These are phyloP conservation scores for Cyclostephanos invisitatus DNA, from an alignment of 108 stramenopile species.

Conservation along the genomic window DNA sequence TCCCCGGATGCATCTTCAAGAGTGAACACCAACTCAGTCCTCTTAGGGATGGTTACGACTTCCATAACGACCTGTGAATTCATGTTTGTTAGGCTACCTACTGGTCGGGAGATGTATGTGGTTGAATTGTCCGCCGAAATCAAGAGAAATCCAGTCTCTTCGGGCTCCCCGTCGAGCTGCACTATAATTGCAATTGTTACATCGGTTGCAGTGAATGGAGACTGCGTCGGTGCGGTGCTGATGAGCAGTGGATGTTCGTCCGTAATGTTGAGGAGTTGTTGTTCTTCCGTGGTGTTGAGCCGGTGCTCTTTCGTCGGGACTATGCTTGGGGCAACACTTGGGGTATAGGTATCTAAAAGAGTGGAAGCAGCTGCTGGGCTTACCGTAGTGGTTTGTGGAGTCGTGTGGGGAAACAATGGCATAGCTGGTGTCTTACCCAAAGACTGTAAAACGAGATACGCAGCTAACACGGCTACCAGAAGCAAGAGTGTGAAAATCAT, in stretches of 20 bases:
- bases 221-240: conserved; percentile 1
- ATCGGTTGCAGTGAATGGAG: background rate
- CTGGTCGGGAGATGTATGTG: conserved; percentile 20
- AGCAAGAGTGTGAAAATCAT: background rate
- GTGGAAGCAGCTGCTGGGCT: background rate
- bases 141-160: conserved; percentile 28
- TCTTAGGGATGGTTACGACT: conserved; percentile 11
- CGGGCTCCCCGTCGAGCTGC: conserved; percentile 25
- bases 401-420: background rate
- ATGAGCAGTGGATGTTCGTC: background rate
- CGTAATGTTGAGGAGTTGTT: too few species aligned
- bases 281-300: too few species aligned
- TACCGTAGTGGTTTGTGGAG: background rate
- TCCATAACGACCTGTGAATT: conserved; percentile 20
- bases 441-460: background rate
- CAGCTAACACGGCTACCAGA: background rate
- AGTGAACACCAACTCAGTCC: conserved; percentile 11
- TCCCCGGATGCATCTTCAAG: conserved; percentile 8
- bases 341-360: background rate
- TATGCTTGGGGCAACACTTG: background rate
- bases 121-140: conserved; percentile 13
- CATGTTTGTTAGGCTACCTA: conserved; percentile 21
- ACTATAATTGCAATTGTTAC: conserved; percentile 25
- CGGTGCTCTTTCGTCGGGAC: background rate
- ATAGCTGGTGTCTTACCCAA: background rate